Base-by-base conservation (phyloP, 2,329 filamentous ascomycete genomes). In the Blastomyces parvus region DNA sequence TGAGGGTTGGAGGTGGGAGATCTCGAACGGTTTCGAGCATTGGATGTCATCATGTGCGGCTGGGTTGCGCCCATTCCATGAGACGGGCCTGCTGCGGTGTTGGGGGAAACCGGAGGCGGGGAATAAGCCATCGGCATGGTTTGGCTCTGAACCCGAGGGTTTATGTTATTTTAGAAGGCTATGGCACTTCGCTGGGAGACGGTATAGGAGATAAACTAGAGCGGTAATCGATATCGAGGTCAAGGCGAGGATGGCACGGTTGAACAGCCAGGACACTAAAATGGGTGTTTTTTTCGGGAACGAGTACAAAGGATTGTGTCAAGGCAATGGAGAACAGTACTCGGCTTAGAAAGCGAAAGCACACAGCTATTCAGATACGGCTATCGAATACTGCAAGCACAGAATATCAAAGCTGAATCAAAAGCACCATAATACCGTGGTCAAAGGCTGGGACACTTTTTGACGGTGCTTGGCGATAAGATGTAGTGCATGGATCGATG, bases 91-190 rank as follows among this genome's bases (percentile, higher is more conserved):
- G 63, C 27, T 19, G 59, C 30, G 8, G 62, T 61, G n/a, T 56
- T 58, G 27, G 62, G 64, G 11, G 64, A 66, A 36, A 62, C 52
- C 8, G 63, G 61, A 40, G 52, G 52, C 60, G 62, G 57, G n/a
- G 65, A 62, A 42, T 64, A 63, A 14, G 64, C 64, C 64, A 65
- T 65, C n/a, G 62, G n/a, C 42, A 48, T 59, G 14, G 33, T 48
- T 36, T 22, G 27, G 52, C 7, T 14, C 13, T 17, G 22, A 30
- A 25, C 17, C 11, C n/a, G 22, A 50, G 13, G n/a, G 25, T 48
- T n/a, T 48, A 48, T 48, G 22, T 7, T 46, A 46, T 11, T 50
- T 50, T 50, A 14, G 48, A 27, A 50, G 48, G 1, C 13, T 27
- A 50, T 4, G 48, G 25, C 11, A 25, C 2, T n/a, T 25, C 17